Evolutionary conservation across 2,329 filamentous ascomycete genomes (phyloP).

Genomic region (Aureobasidium leucospermi): DNA sequence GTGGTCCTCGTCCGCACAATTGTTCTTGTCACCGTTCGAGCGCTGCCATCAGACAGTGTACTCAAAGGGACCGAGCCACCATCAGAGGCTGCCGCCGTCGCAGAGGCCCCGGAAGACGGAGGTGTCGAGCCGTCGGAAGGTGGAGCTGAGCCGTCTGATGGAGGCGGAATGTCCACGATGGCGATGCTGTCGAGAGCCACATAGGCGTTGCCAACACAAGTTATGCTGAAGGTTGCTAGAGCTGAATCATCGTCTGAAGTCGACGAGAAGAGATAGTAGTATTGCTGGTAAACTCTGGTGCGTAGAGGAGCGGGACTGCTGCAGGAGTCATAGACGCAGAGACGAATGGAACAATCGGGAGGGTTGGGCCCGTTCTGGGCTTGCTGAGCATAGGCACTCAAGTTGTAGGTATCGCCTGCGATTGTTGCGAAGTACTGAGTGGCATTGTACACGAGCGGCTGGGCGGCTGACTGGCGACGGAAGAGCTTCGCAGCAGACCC

Average conservation of each 20-base stretch:
- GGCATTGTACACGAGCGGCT: constrained; percentile 1
- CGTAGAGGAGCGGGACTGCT: neutral
- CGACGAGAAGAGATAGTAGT: neutral
- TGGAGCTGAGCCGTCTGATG: neutral
- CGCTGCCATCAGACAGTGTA: neutral
- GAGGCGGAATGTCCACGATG: constrained; percentile 1
- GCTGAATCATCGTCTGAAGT: neutral
- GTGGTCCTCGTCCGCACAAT: neutral
- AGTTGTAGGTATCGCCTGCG: neutral
- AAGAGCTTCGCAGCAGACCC: neutral
- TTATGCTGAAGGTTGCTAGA: neutral
- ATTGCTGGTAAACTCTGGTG: neutral
- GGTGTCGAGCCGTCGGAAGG: neutral
- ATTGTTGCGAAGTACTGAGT: neutral
- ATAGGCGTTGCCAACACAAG: constrained; percentile 3
- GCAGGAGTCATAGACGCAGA: neutral
- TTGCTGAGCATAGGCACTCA: neutral
- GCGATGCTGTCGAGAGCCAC: constrained; percentile 3
- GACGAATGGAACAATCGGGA: neutral
- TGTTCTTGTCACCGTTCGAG: neutral
- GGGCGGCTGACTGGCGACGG: neutral
- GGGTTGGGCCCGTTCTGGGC: neutral
- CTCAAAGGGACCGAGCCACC: neutral
- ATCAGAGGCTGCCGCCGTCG: neutral
- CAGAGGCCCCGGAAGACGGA: neutral